Conservation (phyloP, 805 yeast genomes). For the Lipomyces spencermartinsiae region DNA sequence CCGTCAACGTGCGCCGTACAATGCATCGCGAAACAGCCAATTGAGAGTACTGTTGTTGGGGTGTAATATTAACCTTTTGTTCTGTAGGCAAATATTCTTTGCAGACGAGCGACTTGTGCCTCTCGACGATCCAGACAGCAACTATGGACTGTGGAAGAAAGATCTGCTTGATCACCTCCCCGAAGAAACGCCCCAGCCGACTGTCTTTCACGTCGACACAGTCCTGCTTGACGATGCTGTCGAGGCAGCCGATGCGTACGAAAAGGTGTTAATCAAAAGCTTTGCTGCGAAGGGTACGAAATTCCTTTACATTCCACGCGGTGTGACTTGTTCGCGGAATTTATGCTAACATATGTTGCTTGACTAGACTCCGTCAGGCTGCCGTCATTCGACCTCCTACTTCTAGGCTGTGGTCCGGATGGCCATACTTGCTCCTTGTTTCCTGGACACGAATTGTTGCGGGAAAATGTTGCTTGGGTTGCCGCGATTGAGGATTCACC, state of each 20-base stretch:
- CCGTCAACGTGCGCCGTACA: neutral
- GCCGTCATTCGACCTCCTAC: constrained; percentile 89
- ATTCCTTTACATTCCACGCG: neutral
- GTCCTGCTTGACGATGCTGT: constrained; percentile 70
- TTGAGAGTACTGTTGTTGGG: neutral
- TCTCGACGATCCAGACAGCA: constrained; percentile 78
- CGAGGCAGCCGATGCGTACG: constrained; percentile 94
- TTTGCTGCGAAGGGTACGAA: constrained; percentile 78
- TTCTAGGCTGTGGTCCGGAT: constrained; percentile 98
- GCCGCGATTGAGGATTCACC: constrained; percentile 93
- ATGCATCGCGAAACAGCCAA: neutral
- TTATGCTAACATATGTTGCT: neutral
- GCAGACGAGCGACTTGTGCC: constrained; percentile 97
- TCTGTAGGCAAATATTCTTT: constrained; percentile 73
- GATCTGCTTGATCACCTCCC: constrained; percentile 76
- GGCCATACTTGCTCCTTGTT: constrained; percentile 97
- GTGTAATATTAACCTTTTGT: neutral
- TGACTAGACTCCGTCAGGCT: constrained; percentile 81
- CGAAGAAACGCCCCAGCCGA: constrained; percentile 60
- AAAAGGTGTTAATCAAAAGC: constrained; percentile 80
- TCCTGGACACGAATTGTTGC: constrained; percentile 86
- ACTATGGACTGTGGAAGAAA: constrained; percentile 87
- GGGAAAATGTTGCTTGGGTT: constrained; percentile 95
- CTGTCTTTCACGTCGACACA: constrained; percentile 83
- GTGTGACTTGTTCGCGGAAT: neutral